phyloP scores from a whole-genome alignment of 805 yeast genomes.

The Cyberlindnera meyerae region DNA sequence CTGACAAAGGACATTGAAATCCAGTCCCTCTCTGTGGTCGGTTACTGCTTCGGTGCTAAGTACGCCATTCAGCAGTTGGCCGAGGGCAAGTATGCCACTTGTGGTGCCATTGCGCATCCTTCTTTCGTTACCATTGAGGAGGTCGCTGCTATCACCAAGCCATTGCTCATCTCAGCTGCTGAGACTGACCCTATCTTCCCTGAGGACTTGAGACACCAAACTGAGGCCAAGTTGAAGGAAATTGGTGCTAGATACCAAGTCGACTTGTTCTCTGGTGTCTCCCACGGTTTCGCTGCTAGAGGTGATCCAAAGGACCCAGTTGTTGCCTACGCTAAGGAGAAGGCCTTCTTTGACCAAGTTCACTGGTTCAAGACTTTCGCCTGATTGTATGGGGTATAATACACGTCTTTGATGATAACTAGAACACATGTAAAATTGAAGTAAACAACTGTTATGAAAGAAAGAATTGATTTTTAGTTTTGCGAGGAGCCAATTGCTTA shows the following conservation, averaged over 20 bases:
- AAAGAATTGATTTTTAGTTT: background rate
- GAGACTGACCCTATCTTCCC: constrained; percentile 64
- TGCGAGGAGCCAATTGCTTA: background rate
- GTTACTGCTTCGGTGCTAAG: constrained; percentile 86
- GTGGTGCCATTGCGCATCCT: constrained; percentile 81
- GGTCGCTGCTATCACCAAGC: constrained; percentile 48
- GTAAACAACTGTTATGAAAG: background rate
- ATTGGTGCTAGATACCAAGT: constrained; percentile 54
- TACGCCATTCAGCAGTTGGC: constrained; percentile 50
- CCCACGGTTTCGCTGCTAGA: constrained; percentile 78
- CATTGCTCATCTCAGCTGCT: constrained; percentile 66
- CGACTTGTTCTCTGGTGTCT: constrained; percentile 55
- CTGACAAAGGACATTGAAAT: constrained; percentile 42
- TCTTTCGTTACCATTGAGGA: constrained; percentile 66
- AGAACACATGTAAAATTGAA: background rate
- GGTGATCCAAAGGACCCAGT: constrained; percentile 58
- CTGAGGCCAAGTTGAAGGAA: constrained; percentile 54
- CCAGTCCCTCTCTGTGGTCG: constrained; percentile 52
- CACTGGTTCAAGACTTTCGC: constrained; percentile 18
- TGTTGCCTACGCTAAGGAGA: constrained; percentile 62
- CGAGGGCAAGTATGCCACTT: constrained; percentile 37
- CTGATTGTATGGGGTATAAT: too few relatives aligned
- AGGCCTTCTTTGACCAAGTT: constrained; percentile 42
- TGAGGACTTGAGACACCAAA: constrained; percentile 53
- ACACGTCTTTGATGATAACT: background rate